Conservation (phyloP, 495 filamentous ascomycete genomes). For the Penicillium simplicissimum region DNA sequence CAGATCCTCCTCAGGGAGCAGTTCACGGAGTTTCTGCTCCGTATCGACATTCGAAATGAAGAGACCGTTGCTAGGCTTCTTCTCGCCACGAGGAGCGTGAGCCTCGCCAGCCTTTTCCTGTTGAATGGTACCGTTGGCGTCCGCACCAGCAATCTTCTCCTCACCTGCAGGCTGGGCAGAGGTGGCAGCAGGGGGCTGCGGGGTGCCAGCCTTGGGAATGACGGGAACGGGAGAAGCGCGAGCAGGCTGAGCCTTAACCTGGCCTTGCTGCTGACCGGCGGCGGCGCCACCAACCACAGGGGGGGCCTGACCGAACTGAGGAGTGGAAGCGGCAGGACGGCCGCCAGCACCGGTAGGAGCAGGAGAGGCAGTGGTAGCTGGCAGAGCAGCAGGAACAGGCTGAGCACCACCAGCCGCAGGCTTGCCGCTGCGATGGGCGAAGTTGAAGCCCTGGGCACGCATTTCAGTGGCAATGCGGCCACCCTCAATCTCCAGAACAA, state of each 20-base stretch:
- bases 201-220: conserved; percentile 57
- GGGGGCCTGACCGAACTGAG: conserved; percentile 47
- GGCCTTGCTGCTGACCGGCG: conserved; percentile 38
- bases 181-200: conserved; percentile 45
- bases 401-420: conserved; percentile 41
- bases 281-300: conserved; percentile 34
- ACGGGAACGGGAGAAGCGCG: conserved; percentile 53
- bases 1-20: conserved; percentile 80
- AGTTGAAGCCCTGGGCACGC: conserved; percentile 99
- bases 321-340: conserved; percentile 31
- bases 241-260: conserved; percentile 39
- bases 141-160: conserved; percentile 36
- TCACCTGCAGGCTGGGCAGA: conserved; percentile 38
- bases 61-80: conserved; percentile 70
- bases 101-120: conserved; percentile 42
- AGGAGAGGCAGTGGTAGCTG: conserved; percentile 45
- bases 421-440: conserved; percentile 76
- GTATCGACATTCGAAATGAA: conserved; percentile 80
- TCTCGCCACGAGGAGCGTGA: conserved; percentile 41
- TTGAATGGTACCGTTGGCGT: conserved; percentile 41
- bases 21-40: conserved; percentile 73
- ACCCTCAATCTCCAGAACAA: conserved; percentile 90
- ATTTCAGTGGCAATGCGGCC: conserved; percentile 97
- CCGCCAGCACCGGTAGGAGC: conserved; percentile 33
- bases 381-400: conserved; percentile 32